Evolutionary conservation across 176 grass and related monocot species (phyloP).

Genomic region (Carex littledalei): DNA sequence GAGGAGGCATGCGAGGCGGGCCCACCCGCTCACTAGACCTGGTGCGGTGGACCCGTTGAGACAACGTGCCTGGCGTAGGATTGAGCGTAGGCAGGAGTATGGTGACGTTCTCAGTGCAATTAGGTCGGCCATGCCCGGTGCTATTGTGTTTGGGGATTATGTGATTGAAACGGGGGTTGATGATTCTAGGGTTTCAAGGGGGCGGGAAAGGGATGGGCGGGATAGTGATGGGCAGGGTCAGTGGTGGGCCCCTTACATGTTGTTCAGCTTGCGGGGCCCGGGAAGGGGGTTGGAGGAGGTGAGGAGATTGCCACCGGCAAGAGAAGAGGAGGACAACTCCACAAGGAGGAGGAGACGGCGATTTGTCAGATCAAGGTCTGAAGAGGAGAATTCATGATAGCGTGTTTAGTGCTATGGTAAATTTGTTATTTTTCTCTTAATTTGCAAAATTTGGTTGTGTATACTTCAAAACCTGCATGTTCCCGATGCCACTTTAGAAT

Average conservation of each 20-base stretch:
- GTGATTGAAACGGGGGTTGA: constrained; percentile 66
- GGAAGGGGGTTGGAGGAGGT: not conserved
- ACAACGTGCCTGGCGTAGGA: constrained; percentile 68
- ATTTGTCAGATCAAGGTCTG: constrained; percentile 13
- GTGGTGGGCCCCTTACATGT: constrained; percentile 5
- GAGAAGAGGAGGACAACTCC: constrained; percentile 9
- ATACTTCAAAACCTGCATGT: not conserved
- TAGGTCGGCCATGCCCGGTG: constrained; percentile 76
- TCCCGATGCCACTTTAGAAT: not conserved
- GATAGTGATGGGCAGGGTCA: constrained; percentile 5
- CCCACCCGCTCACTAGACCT: constrained; percentile 51
- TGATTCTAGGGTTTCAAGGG: constrained; percentile 12
- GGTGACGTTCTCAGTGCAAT: constrained; percentile 90
- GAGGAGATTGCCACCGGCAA: not conserved
- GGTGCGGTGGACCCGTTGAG: constrained; percentile 55
- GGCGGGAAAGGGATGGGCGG: not conserved
- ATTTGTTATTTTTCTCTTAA: constrained; percentile 2
- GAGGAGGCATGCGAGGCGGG: constrained; percentile 66
- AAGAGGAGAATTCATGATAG: constrained; percentile 11
- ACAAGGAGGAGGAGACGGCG: constrained; percentile 13
- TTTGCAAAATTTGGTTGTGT: not conserved
- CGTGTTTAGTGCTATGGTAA: constrained; percentile 9
- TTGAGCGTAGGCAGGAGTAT: constrained; percentile 79
- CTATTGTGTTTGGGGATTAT: constrained; percentile 88
- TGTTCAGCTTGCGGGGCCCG: not conserved